Percentiles rank a stretch among this genome's conserved stretches.
These are phyloP conservation scores for Viola odorata DNA, from an alignment of 345 rosid species.

Conservation along the genomic window DNA sequence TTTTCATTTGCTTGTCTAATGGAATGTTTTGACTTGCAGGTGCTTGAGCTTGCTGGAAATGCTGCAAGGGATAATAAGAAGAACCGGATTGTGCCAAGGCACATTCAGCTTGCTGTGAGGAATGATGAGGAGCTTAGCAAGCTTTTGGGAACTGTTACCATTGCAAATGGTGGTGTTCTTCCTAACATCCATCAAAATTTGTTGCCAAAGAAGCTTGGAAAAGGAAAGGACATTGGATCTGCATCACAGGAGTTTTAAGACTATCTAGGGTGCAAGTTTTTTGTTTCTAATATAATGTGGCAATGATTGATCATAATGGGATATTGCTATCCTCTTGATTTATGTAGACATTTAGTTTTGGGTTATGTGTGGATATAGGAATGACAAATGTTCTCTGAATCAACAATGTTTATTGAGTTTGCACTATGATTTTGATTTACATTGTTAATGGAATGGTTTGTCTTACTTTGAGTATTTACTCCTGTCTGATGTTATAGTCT, in stretches of 20 bases:
- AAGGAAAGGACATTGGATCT: conserved; percentile 13
- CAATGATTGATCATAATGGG: no score
- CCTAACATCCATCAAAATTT: conserved; percentile 11
- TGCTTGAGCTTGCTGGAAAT: conserved; percentile 16
- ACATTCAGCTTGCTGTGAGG: conserved; percentile 17
- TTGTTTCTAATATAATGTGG: not conserved
- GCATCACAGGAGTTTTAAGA: conserved; percentile 15
- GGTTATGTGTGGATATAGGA: no score
- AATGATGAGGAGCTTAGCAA: conserved; percentile 20
- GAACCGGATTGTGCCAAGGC: conserved; percentile 12
- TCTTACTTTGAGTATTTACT: no score
- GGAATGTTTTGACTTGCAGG: not conserved
- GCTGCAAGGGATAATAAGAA: conserved; percentile 18
- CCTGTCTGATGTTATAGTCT: no score
- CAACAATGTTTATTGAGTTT: no score
- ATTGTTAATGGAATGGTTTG: no score
- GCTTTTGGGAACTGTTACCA: conserved; percentile 14
- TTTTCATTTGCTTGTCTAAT: not conserved
- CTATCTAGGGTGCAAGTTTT: not conserved
- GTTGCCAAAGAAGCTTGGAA: conserved; percentile 12
- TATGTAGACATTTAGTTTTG: no score
- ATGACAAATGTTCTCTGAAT: no score
- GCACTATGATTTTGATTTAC: no score
- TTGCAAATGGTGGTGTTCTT: conserved; percentile 16
- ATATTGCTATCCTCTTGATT: no score